These are phyloP conservation scores for Cotoneaster glaucophyllus DNA, from an alignment of 306 rosid genomes.

Conservation along the genomic window DNA sequence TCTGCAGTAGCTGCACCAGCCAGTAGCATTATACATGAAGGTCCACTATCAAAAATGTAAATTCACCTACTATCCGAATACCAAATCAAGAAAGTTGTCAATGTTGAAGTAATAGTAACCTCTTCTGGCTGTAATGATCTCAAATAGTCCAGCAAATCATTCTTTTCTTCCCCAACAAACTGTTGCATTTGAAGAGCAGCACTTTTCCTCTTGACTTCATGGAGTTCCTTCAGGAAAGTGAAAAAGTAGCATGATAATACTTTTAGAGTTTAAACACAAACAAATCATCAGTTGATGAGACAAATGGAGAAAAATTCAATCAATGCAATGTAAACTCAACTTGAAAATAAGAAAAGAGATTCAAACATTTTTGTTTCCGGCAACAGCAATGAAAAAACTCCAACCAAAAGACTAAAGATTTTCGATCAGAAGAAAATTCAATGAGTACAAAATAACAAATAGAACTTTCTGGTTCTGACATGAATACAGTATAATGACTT, in stretches of 20 bases:
- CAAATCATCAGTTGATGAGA: not conserved
- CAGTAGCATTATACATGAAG: not conserved
- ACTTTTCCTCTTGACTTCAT: conserved; percentile 73
- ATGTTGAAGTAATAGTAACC: conserved; percentile 31
- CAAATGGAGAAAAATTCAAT: not conserved
- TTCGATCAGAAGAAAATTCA: not conserved
- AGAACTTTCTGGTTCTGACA: not conserved
- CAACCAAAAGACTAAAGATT: not conserved
- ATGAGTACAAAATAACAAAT: not conserved
- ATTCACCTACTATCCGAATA: not conserved
- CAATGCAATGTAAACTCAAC: not conserved
- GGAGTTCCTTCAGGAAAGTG: conserved; percentile 60
- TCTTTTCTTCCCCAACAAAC: conserved; percentile 93
- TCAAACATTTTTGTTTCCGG: not conserved
- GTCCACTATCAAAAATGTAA: not conserved
- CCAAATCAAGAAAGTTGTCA: not conserved
- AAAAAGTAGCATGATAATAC: conserved; percentile 12
- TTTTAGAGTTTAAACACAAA: not conserved
- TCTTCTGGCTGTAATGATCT: conserved; percentile 92
- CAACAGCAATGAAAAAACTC: not conserved
- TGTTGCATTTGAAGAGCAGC: conserved; percentile 97
- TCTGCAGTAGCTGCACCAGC: not conserved
- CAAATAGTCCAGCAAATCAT: conserved; percentile 85
- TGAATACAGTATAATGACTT: not conserved
- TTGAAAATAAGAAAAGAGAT: not conserved